phyloP scores from a whole-genome alignment of 345 rosid species.

The Brassica nigra region DNA sequence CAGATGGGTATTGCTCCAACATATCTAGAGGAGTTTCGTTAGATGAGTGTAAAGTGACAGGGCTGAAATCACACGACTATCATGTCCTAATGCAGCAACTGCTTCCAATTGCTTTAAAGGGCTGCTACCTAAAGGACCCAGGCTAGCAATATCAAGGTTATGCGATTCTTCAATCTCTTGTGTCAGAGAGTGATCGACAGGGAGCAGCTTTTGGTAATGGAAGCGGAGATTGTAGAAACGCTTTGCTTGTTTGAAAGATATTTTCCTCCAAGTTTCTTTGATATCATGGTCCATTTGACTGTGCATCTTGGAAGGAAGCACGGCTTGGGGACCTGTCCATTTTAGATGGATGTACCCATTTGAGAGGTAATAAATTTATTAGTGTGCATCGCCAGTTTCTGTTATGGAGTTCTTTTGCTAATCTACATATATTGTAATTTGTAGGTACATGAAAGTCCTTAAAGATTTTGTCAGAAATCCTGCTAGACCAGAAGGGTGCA shows the following conservation, averaged over 20 bases:
- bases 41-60: neutral
- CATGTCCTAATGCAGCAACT: neutral
- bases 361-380: conserved; percentile 3
- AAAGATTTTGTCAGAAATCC: neutral
- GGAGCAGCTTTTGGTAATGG: neutral
- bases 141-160: neutral
- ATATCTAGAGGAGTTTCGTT: neutral
- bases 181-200: neutral
- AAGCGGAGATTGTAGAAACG: neutral
- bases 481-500: neutral
- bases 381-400: neutral
- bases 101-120: too few species aligned
- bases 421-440: neutral
- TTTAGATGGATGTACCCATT: neutral
- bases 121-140: neutral
- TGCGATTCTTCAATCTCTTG: neutral
- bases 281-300: neutral
- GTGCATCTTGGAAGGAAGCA: conserved; percentile 1
- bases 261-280: conserved; percentile 15
- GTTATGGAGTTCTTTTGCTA: neutral
- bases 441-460: neutral
- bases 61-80: neutral
- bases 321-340: conserved; percentile 11
- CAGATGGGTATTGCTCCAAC: neutral
- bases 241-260: neutral